Percentiles rank a stretch among this genome's conserved stretches.
Evolutionary conservation across 2,329 filamentous ascomycete genomes (phyloP).

Genomic region (Fonsecaea pedrosoi): DNA sequence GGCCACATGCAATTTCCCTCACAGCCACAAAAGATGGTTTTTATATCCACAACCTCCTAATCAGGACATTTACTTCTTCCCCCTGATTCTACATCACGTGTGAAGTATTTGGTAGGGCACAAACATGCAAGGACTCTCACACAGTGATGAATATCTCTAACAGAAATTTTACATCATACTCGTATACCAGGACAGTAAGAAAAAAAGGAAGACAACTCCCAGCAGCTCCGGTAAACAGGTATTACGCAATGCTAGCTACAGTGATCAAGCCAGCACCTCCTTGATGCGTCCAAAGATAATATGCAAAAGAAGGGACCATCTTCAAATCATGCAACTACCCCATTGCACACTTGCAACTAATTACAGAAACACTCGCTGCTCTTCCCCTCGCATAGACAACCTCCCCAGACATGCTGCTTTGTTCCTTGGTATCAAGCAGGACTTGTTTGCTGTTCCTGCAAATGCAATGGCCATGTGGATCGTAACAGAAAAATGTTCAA

Average conservation of each 20-base stretch:
- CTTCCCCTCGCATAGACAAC: slow-evolving; percentile 9
- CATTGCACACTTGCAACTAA: slow-evolving; percentile 23
- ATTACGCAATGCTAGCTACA: slow-evolving; percentile 39
- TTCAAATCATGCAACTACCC: slow-evolving; percentile 24
- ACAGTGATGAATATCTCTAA: neutral
- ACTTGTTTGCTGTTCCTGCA: slow-evolving; percentile 24
- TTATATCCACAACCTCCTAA: neutral
- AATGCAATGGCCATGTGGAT: slow-evolving; percentile 33
- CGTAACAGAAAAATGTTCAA: slow-evolving; percentile 33
- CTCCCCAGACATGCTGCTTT: slow-evolving; percentile 36
- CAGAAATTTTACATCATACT: no score
- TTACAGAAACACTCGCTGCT: slow-evolving; percentile 21
- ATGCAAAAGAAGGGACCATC: slow-evolving; percentile 34
- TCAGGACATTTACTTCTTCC: neutral
- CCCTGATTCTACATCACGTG: neutral
- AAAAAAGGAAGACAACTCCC: no score
- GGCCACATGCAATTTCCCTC: slow-evolving; percentile 14
- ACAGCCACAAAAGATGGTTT: neutral
- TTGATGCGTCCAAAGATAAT: slow-evolving; percentile 35
- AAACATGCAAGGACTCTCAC: neutral
- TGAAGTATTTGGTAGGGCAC: no score
- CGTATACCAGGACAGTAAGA: no score
- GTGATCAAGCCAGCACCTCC: slow-evolving; percentile 36
- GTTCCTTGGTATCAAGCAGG: slow-evolving; percentile 22
- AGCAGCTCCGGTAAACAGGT: slow-evolving; percentile 35